These are phyloP conservation scores for Quercus mongolica DNA, from an alignment of 306 rosid genomes.

Conservation along the genomic window DNA sequence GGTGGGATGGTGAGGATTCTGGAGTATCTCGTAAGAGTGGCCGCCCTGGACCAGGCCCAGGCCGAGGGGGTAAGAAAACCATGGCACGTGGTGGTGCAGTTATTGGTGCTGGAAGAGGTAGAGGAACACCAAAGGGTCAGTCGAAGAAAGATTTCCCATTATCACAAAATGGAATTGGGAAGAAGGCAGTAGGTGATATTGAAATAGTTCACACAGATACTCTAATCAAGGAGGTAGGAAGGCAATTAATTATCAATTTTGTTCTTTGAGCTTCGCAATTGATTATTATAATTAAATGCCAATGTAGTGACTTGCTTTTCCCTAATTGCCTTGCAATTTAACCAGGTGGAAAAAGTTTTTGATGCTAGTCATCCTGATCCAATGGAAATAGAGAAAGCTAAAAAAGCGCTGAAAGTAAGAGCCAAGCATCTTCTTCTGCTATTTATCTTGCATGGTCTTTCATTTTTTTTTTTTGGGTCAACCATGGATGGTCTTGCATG, in stretches of 20 bases:
- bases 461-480: not conserved
- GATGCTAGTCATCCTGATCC: constrained; percentile 59
- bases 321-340: constrained; percentile 18
- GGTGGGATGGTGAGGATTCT: constrained; percentile 73
- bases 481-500: not conserved
- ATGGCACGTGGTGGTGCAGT: constrained; percentile 57
- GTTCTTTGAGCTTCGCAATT: not conserved
- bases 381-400: constrained; percentile 69
- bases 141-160: constrained; percentile 51
- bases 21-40: constrained; percentile 49
- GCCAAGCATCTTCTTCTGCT: constrained; percentile 15
- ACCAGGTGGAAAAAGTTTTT: constrained; percentile 80
- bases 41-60: constrained; percentile 55
- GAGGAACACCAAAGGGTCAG: constrained; percentile 60
- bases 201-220: constrained; percentile 77
- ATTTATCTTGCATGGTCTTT: not conserved
- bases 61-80: constrained; percentile 66
- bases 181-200: constrained; percentile 57
- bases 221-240: constrained; percentile 73
- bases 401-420: constrained; percentile 72
- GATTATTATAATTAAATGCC: not conserved
- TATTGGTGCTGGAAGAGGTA: constrained; percentile 69
- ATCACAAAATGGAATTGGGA: constrained; percentile 62
- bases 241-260: not conserved
- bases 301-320: constrained; percentile 3